These are phyloP conservation scores for Penicillium digitatum DNA, from an alignment of 2,329 filamentous ascomycete species.

Conservation along the genomic window DNA sequence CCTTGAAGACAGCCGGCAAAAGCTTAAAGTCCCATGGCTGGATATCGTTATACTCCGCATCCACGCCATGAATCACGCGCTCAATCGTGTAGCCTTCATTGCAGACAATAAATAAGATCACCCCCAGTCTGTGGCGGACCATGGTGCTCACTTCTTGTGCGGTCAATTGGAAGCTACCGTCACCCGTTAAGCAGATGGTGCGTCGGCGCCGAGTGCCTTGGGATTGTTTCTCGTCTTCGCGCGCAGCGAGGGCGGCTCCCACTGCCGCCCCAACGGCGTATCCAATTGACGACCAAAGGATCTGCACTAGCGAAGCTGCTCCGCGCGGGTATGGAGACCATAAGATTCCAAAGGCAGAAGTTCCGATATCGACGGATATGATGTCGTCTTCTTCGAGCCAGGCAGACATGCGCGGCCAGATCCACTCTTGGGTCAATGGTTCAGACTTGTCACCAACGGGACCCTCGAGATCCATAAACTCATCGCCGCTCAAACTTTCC, in stretches of 20 bases:
- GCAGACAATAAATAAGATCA: constrained; percentile 76
- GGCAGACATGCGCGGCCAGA: constrained; percentile 69
- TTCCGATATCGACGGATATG: constrained; percentile 78
- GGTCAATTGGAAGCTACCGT: constrained; percentile 78
- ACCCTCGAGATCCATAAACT: constrained; percentile 29
- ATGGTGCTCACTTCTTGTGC: constrained; percentile 78
- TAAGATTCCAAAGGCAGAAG: constrained; percentile 77
- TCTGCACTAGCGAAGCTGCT: constrained; percentile 70
- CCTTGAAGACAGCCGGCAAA: constrained; percentile 64
- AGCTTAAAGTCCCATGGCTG: constrained; percentile 67
- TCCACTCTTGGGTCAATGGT: constrained; percentile 46
- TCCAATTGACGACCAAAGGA: constrained; percentile 64
- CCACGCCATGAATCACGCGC: constrained; percentile 75
- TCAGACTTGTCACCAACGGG: constrained; percentile 54
- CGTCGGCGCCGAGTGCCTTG: constrained; percentile 42
- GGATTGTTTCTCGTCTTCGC: constrained; percentile 50
- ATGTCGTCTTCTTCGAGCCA: constrained; percentile 69
- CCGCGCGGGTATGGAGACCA: constrained; percentile 69
- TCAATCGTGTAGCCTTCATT: constrained; percentile 85
- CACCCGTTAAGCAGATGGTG: constrained; percentile 78
- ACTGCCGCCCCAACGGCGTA: constrained; percentile 57
- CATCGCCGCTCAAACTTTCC: background rate
- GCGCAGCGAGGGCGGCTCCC: constrained; percentile 67
- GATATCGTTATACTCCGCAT: constrained; percentile 74
- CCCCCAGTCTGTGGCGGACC: constrained; percentile 64